phyloP scores from a whole-genome alignment of 163 green algal genomes.

The Scenedesmus sp. region DNA sequence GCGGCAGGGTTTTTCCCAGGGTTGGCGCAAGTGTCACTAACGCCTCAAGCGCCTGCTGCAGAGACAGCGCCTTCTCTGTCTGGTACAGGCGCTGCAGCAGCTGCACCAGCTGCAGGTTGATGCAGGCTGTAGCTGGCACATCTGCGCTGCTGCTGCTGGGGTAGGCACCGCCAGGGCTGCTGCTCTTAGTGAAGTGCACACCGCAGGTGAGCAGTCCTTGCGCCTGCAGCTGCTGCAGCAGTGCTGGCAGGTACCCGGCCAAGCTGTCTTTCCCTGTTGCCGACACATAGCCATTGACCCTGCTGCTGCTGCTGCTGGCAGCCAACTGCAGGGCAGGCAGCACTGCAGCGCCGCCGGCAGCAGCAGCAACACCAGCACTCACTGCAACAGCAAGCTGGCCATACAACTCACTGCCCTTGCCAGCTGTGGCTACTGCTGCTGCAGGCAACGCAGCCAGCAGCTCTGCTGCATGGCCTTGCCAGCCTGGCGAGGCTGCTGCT shows the following conservation, averaged over 20 bases:
- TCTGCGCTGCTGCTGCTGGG: not conserved
- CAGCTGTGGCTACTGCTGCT: not conserved
- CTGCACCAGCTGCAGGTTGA: conserved; percentile 21
- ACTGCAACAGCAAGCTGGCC: not conserved
- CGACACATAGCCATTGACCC: not conserved
- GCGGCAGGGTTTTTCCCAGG: conserved; percentile 15
- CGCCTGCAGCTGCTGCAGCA: conserved; percentile 27
- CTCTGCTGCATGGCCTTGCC: not conserved
- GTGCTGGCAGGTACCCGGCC: not conserved
- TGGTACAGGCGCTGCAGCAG: conserved; percentile 32
- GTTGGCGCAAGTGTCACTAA: conserved; percentile 21
- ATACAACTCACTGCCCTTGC: not conserved
- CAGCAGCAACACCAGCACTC: conserved; percentile 16
- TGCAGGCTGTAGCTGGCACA: not conserved
- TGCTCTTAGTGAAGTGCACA: not conserved
- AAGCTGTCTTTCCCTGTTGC: not conserved
- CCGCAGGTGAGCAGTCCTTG: conserved; percentile 16
- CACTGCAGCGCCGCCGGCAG: not conserved
- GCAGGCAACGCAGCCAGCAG: conserved; percentile 14
- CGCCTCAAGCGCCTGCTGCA: conserved; percentile 31
- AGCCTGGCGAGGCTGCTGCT: not conserved
- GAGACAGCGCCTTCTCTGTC: not conserved
- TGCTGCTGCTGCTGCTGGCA: not conserved
- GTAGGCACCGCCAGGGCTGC: not conserved
- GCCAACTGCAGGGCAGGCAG: not conserved